Conservation (phyloP, 371 early-diverging fungal species). For the Apophysomyces variabilis region DNA sequence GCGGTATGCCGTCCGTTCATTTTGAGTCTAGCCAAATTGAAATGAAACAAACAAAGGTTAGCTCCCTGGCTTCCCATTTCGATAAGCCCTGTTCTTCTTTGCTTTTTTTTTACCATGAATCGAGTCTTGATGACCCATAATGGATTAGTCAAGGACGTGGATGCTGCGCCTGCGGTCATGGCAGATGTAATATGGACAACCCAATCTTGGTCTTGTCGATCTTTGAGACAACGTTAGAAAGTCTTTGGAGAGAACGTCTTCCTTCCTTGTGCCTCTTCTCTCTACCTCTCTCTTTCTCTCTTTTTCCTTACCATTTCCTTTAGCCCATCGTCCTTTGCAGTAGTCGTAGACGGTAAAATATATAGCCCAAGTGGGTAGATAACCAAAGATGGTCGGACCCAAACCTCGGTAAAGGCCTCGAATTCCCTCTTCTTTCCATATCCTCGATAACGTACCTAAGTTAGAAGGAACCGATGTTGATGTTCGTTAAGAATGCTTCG, state of each 20-base stretch:
- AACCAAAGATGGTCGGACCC: constrained; percentile 86
- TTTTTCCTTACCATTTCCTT: constrained; percentile 1
- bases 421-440: constrained; percentile 85
- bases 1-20: constrained; percentile 65
- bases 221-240: constrained; percentile 19
- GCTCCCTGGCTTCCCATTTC: background rate
- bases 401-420: constrained; percentile 92
- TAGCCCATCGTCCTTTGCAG: constrained; percentile 52
- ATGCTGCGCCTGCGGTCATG: constrained; percentile 84
- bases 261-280: background rate
- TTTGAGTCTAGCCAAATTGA: constrained; percentile 64
- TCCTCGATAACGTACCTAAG: constrained; percentile 70
- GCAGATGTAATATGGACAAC: constrained; percentile 84
- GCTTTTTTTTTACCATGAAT: constrained; percentile 70
- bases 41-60: background rate
- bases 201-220: constrained; percentile 54
- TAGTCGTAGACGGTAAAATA: constrained; percentile 85
- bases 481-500: background rate
- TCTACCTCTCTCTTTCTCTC: background rate
- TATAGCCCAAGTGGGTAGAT: constrained; percentile 91
- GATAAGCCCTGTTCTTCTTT: background rate
- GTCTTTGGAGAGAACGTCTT: background rate
- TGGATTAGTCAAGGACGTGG: constrained; percentile 84
- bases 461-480: background rate
- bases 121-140: constrained; percentile 95